Percentiles rank a stretch among this genome's conserved stretches.
phyloP scores from a whole-genome alignment of 2,329 filamentous ascomycete species.

The Hyphodiscus sp. region DNA sequence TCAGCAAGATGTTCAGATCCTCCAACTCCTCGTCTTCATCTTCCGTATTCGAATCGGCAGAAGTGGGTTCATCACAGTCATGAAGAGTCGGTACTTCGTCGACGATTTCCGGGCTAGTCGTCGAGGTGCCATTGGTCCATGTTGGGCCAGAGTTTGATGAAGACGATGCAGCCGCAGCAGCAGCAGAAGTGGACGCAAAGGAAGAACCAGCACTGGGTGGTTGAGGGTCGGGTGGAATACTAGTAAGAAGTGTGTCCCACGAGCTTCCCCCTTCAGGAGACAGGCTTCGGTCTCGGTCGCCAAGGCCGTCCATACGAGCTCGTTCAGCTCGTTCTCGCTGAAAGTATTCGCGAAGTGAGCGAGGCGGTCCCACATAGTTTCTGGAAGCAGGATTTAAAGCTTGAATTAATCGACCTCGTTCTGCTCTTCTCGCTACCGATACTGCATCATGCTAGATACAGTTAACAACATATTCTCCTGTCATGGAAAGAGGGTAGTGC shows the following conservation, averaged over 20 bases:
- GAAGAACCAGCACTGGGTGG: constrained; percentile 76
- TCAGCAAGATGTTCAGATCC: constrained; percentile 10
- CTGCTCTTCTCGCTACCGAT: constrained; percentile 6
- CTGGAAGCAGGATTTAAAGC: constrained; percentile 15
- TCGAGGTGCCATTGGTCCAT: constrained; percentile 22
- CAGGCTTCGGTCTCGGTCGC: constrained; percentile 78
- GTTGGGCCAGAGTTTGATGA: constrained; percentile 17
- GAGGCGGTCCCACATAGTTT: constrained; percentile 8
- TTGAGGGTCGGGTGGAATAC: constrained; percentile 74
- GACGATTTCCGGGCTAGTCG: constrained; percentile 20
- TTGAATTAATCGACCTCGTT: constrained; percentile 3
- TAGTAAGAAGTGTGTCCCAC: constrained; percentile 78
- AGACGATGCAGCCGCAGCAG: constrained; percentile 21
- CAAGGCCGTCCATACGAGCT: constrained; percentile 60
- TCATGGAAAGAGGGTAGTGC: not conserved
- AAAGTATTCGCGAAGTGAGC: constrained; percentile 7
- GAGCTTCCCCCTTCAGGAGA: constrained; percentile 57
- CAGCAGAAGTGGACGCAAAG: constrained; percentile 43
- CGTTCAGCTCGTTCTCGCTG: too few relatives aligned
- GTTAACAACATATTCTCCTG: not conserved
- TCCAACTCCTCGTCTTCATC: constrained; percentile 33
- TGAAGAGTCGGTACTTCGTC: constrained; percentile 13
- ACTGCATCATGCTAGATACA: not conserved
- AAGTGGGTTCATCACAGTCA: constrained; percentile 26
- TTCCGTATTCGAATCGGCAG: constrained; percentile 21